Conservation (phyloP, 202 grass and related monocot species). For the Saccharum hybrid region DNA sequence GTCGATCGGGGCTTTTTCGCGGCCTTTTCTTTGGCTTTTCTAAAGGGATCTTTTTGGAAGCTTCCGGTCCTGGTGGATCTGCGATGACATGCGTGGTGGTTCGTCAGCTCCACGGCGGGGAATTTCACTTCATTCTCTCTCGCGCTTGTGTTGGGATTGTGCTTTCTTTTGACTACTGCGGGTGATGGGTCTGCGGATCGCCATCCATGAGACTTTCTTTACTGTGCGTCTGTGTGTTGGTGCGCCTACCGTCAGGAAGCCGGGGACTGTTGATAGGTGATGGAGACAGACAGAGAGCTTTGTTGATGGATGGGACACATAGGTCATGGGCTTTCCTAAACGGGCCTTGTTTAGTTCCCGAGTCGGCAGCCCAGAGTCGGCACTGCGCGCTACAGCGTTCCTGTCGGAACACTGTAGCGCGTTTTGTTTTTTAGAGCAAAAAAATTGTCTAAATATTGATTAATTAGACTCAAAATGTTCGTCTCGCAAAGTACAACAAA, state of each 20-base stretch:
- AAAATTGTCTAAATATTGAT: too few species aligned
- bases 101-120: too few species aligned
- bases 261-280: not conserved
- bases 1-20: not conserved
- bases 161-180: constrained; percentile 27
- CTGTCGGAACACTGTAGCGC: too few species aligned
- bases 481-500: too few species aligned
- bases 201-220: not conserved
- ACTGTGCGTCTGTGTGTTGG: constrained; percentile 28
- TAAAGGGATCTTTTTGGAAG: constrained; percentile 52
- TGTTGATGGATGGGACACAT: not conserved
- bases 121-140: too few species aligned
- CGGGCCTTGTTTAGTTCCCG: too few species aligned
- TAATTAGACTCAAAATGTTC: too few species aligned
- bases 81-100: constrained; percentile 18
- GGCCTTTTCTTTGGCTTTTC: not conserved
- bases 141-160: not conserved
- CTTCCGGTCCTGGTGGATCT: constrained; percentile 38
- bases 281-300: not conserved
- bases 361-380: too few species aligned
- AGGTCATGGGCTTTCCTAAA: not conserved
- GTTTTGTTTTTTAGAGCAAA: too few species aligned
- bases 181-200: not conserved
- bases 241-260: constrained; percentile 32
- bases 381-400: too few species aligned